A percentile compares a stretch with the other conserved stretches of the same genome.
These are phyloP conservation scores for Sporothrix curviconia DNA, from an alignment of 2,329 filamentous ascomycete species.

Conservation along the genomic window DNA sequence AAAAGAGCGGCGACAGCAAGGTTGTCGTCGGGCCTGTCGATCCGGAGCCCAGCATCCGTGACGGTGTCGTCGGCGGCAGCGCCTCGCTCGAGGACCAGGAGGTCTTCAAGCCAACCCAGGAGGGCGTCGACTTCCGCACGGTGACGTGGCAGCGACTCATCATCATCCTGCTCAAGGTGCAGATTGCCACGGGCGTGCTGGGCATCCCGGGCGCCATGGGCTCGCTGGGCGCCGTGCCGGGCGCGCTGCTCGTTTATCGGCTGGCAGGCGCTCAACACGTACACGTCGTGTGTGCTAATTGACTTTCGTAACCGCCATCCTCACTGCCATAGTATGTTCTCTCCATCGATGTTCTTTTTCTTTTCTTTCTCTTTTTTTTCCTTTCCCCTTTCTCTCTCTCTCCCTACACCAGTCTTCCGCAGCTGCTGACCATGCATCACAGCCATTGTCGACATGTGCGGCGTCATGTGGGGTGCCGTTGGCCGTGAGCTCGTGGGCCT, in stretches of 20 bases:
- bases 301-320: constrained; percentile 33
- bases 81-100: constrained; percentile 23
- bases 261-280: constrained; percentile 36
- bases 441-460: constrained; percentile 48
- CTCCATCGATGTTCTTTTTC: not conserved
- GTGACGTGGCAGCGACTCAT: constrained; percentile 42
- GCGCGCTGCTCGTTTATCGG: constrained; percentile 75
- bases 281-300: constrained; percentile 25
- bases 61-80: not conserved
- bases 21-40: constrained; percentile 1
- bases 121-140: constrained; percentile 37
- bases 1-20: constrained; percentile 8
- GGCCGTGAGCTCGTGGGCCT: constrained; percentile 47
- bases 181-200: constrained; percentile 53
- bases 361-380: not conserved
- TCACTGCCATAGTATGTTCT: constrained; percentile 28
- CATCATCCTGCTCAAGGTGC: constrained; percentile 41
- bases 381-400: not conserved
- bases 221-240: constrained; percentile 73
- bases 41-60: constrained; percentile 2
- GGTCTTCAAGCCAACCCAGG: constrained; percentile 38
- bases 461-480: constrained; percentile 44
- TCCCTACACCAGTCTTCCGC: not conserved
- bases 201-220: constrained; percentile 58
- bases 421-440: not conserved